Conservation (phyloP, 371 early-diverging fungal genomes). For the Cokeromyces recurvatus region DNA sequence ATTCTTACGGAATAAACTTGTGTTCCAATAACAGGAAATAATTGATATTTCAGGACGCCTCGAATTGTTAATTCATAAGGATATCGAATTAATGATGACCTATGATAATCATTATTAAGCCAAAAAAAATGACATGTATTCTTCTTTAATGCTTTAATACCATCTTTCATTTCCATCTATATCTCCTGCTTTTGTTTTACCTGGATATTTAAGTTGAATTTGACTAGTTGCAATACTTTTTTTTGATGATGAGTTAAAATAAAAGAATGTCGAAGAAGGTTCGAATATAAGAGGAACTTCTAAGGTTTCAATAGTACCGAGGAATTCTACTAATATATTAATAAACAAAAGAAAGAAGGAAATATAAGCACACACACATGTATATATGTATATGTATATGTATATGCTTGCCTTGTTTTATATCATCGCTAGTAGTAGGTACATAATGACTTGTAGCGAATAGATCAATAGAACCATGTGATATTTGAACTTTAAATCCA, state of each 20-base stretch:
- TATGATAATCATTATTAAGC: slow-evolving; percentile 2
- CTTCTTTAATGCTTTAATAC: no score
- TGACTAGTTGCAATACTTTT: slow-evolving; percentile 47
- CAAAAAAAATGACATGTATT: no score
- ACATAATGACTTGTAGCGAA: slow-evolving; percentile 25
- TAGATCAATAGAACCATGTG: slow-evolving; percentile 19
- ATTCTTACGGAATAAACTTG: slow-evolving; percentile 30
- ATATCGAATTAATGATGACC: slow-evolving; percentile 50
- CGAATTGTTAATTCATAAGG: slow-evolving; percentile 64
- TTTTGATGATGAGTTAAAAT: slow-evolving; percentile 11
- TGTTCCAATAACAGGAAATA: slow-evolving; percentile 16
- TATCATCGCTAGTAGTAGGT: slow-evolving; percentile 6
- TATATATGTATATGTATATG: no score
- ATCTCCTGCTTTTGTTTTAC: slow-evolving; percentile 34
- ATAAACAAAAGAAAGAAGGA: not conserved
- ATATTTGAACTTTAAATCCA: no score
- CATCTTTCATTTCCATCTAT: slow-evolving; percentile 45
- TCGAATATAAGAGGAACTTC: slow-evolving; percentile 30
- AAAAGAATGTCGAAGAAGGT: slow-evolving; percentile 22
- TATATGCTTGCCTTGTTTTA: no score
- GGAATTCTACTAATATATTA: slow-evolving; percentile 4
- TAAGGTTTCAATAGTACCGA: slow-evolving; percentile 12
- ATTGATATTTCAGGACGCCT: slow-evolving; percentile 56
- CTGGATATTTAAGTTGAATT: slow-evolving; percentile 59
- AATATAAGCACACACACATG: not conserved